A percentile compares a stretch with the other conserved stretches of the same genome.
Conservation (phyloP, 2,329 filamentous ascomycete species). For the Alternaria tenuissima region DNA sequence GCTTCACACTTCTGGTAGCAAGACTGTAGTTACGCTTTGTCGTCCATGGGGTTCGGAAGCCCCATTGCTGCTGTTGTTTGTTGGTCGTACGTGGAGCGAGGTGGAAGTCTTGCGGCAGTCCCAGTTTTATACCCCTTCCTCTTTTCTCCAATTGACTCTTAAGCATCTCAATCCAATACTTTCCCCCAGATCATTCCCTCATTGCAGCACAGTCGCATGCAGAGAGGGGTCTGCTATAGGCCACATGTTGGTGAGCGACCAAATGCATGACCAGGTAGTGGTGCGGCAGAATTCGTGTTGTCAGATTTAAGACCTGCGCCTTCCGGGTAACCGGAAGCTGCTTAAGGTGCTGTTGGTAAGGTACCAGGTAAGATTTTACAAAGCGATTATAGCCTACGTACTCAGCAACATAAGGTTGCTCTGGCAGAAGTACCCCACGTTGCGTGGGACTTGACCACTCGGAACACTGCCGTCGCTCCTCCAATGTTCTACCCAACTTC, state of each 20-base stretch:
- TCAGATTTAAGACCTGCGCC: background rate
- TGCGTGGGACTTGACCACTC: slow-evolving; percentile 10
- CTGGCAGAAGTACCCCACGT: slow-evolving; percentile 10
- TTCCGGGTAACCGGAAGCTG: background rate
- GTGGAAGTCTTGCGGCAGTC: background rate
- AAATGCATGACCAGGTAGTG: background rate
- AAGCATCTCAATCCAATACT: background rate
- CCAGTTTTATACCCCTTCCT: slow-evolving; percentile 22
- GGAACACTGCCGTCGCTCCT: slow-evolving; percentile 10
- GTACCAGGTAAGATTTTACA: background rate
- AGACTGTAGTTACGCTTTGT: background rate
- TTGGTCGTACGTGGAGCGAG: slow-evolving; percentile 2
- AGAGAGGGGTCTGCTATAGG: background rate
- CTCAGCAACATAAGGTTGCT: background rate
- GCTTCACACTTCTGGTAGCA: slow-evolving; percentile 1
- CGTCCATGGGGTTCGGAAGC: background rate
- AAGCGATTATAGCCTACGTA: background rate
- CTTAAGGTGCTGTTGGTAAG: background rate
- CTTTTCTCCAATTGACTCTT: background rate
- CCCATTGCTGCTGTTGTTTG: slow-evolving; percentile 7
- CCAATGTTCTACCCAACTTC: slow-evolving; percentile 10
- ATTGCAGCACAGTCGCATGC: background rate
- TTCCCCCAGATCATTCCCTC: background rate
- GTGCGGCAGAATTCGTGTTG: background rate
- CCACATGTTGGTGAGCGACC: background rate